phyloP scores from a whole-genome alignment of 768 basidiomycete species.

The Pluteus cervinus region DNA sequence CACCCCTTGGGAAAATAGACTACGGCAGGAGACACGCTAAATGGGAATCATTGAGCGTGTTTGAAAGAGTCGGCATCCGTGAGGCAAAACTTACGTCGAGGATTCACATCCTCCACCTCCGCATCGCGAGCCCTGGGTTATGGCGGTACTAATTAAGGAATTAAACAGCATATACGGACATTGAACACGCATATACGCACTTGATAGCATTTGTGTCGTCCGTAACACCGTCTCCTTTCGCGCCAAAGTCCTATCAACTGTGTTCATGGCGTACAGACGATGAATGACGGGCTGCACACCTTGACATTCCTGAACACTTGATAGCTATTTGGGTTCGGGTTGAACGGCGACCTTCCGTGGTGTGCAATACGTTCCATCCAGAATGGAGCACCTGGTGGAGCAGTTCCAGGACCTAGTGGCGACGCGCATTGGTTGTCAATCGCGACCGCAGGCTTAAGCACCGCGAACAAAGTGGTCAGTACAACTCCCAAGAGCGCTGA shows the following conservation, averaged over 20 bases:
- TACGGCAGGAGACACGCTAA: constrained; percentile 63
- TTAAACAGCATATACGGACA: too few relatives aligned
- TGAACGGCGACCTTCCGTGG: constrained; percentile 65
- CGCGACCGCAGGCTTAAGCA: too few relatives aligned
- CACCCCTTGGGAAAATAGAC: constrained; percentile 75
- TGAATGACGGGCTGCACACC: constrained; percentile 30
- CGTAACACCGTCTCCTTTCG: constrained; percentile 54
- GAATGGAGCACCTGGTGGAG: constrained; percentile 50
- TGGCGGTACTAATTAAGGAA: constrained; percentile 45
- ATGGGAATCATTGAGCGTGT: not conserved
- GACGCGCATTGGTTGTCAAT: too few relatives aligned
- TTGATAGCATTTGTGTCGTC: constrained; percentile 79
- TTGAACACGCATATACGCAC: constrained; percentile 30
- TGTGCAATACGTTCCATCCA: constrained; percentile 72
- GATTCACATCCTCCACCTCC: constrained; percentile 53
- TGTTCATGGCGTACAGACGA: too few relatives aligned
- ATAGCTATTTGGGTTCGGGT: constrained; percentile 48
- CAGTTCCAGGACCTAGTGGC: constrained; percentile 43
- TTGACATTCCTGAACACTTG: constrained; percentile 79
- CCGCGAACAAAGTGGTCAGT: too few relatives aligned
- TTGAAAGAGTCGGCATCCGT: not conserved
- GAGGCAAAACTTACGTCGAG: constrained; percentile 39
- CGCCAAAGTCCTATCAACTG: constrained; percentile 28
- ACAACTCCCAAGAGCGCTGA: too few relatives aligned
- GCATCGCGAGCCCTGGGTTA: constrained; percentile 59